phyloP scores from a whole-genome alignment of 129 eudicot species.

The Chrysanthemum seticuspe region DNA sequence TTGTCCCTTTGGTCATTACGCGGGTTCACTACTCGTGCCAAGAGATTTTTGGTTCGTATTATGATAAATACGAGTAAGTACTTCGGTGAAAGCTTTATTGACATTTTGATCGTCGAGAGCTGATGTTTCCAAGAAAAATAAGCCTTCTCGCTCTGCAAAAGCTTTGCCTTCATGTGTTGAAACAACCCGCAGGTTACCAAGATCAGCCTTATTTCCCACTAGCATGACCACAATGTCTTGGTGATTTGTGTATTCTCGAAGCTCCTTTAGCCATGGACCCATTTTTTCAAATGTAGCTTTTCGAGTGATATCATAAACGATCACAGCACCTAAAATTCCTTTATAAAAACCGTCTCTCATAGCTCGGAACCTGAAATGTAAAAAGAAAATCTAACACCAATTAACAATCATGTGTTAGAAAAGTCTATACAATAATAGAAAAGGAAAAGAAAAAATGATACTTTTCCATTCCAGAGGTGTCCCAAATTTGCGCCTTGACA shows the following conservation, averaged over 20 bases:
- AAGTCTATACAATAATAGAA: neutral
- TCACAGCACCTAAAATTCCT: constrained; percentile 39
- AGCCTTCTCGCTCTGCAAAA: constrained; percentile 34
- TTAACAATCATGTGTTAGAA: no score
- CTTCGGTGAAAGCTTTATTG: constrained; percentile 44
- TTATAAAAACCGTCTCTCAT: constrained; percentile 29
- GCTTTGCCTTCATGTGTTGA: constrained; percentile 32
- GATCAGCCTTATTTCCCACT: constrained; percentile 49
- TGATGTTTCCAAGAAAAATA: constrained; percentile 46
- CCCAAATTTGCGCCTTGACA: constrained; percentile 36
- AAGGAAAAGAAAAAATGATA: constrained; percentile 1
- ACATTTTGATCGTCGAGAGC: constrained; percentile 43
- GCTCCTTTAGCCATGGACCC: constrained; percentile 43
- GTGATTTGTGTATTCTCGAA: constrained; percentile 37
- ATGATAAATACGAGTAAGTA: constrained; percentile 34
- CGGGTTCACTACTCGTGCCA: constrained; percentile 28
- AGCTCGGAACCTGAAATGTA: constrained; percentile 30
- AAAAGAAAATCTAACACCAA: neutral
- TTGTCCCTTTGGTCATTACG: constrained; percentile 39
- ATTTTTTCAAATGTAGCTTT: constrained; percentile 37
- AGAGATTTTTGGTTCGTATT: constrained; percentile 36
- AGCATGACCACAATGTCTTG: constrained; percentile 43
- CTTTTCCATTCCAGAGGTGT: constrained; percentile 40
- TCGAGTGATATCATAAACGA: constrained; percentile 39
- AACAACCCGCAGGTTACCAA: constrained; percentile 36